phyloP scores from a whole-genome alignment of 495 filamentous ascomycete species.

The Echria macrotheca region DNA sequence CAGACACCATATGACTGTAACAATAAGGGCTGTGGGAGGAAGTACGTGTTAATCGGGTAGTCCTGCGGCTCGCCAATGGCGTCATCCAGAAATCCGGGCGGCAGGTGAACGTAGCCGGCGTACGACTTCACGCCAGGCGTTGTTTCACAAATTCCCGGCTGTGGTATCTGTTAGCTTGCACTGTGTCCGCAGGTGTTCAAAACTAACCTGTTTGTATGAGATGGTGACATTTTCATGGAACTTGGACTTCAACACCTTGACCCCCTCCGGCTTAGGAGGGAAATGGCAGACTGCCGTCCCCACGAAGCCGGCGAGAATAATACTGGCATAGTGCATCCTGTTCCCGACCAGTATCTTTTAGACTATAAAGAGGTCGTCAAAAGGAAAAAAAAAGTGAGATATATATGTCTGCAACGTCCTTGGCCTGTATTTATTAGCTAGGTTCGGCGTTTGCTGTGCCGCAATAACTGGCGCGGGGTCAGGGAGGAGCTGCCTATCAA shows the following conservation, averaged over 20 bases:
- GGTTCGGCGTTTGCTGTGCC: too few species aligned
- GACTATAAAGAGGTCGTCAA: too few species aligned
- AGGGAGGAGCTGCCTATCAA: too few species aligned
- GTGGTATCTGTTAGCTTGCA: background rate
- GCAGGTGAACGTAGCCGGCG: conserved; percentile 48
- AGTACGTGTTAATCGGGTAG: conserved; percentile 17
- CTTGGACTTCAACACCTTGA: conserved; percentile 51
- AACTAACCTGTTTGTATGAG: conserved; percentile 55
- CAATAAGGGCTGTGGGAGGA: too few species aligned
- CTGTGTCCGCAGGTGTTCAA: background rate
- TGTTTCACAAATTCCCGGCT: conserved; percentile 46
- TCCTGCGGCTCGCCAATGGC: conserved; percentile 1
- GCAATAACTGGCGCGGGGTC: too few species aligned
- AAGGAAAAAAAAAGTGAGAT: too few species aligned
- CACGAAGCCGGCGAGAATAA: too few species aligned
- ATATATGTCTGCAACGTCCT: too few species aligned
- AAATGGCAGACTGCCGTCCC: conserved; percentile 14
- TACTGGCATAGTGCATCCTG: too few species aligned
- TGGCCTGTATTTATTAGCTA: too few species aligned
- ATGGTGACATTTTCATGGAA: conserved; percentile 53
- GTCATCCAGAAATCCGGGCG: conserved; percentile 14
- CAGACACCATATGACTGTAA: too few species aligned
- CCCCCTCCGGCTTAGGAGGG: conserved; percentile 28
- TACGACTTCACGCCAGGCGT: conserved; percentile 50
- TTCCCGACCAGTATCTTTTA: too few species aligned